Evolutionary conservation across 2,329 filamentous ascomycete genomes (phyloP).

Genomic region (Ceratocystis destructans): DNA sequence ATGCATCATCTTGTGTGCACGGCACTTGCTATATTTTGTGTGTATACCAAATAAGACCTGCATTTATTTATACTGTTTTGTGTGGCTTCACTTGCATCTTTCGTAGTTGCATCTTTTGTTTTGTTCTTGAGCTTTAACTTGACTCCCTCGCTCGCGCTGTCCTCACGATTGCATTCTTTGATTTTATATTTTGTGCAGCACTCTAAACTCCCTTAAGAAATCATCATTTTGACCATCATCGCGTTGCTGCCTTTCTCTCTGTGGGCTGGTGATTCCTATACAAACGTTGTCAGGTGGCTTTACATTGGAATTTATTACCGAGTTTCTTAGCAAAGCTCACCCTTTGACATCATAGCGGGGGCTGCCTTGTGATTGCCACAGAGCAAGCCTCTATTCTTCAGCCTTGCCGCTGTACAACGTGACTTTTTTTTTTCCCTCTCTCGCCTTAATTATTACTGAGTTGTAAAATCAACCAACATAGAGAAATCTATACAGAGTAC

Average conservation of each 20-base stretch:
- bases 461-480: background rate
- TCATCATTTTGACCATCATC: background rate
- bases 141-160: background rate
- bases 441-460: background rate
- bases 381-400: background rate
- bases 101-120: background rate
- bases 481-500: background rate
- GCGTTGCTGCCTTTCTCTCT: background rate
- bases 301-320: background rate
- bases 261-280: background rate
- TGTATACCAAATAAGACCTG: too few species aligned
- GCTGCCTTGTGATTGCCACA: slow-evolving; percentile 7
- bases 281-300: background rate
- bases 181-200: background rate
- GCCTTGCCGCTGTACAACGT: slow-evolving; percentile 9
- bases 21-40: too few species aligned
- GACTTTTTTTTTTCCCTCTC: background rate
- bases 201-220: background rate
- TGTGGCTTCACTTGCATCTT: background rate
- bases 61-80: too few species aligned
- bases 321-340: background rate
- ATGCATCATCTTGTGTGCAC: too few species aligned
- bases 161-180: background rate
- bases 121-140: background rate
- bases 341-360: slow-evolving; percentile 20